A percentile compares a stretch with the other conserved stretches of the same genome.
phyloP scores from a whole-genome alignment of 2,329 filamentous ascomycete genomes.

The Exserohilum turcica region DNA sequence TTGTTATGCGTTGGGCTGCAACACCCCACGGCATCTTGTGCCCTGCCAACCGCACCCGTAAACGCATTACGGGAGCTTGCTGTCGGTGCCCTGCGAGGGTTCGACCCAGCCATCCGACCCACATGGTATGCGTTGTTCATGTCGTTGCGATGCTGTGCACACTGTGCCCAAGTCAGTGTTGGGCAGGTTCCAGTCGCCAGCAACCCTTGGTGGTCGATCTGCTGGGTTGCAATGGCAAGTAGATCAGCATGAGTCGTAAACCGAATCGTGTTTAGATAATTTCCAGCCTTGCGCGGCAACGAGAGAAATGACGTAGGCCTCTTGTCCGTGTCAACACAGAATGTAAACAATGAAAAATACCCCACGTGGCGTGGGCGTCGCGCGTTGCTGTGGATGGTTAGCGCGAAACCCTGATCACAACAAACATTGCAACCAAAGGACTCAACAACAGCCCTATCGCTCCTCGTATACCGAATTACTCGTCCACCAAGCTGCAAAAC shows the following conservation, averaged over 20 bases:
- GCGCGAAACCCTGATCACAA: constrained; percentile 29
- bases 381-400: constrained; percentile 35
- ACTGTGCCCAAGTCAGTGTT: background rate
- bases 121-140: background rate
- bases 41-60: background rate
- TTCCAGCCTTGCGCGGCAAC: background rate
- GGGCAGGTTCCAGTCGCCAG: background rate
- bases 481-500: constrained; percentile 1
- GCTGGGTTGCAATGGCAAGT: background rate
- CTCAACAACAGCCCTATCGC: constrained; percentile 27
- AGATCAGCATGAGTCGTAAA: background rate
- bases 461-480: background rate
- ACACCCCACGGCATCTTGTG: background rate
- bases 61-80: background rate
- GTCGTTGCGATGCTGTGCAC: background rate
- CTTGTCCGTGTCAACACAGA: background rate
- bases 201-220: background rate
- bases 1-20: background rate
- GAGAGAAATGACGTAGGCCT: background rate
- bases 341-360: constrained; percentile 15
- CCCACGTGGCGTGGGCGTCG: constrained; percentile 14
- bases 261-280: no score
- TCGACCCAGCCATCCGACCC: background rate
- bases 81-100: background rate
- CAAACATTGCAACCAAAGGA: constrained; percentile 32